Base-by-base conservation (phyloP, 805 yeast species). In the Hanseniaspora pseudoguilliermondii region DNA sequence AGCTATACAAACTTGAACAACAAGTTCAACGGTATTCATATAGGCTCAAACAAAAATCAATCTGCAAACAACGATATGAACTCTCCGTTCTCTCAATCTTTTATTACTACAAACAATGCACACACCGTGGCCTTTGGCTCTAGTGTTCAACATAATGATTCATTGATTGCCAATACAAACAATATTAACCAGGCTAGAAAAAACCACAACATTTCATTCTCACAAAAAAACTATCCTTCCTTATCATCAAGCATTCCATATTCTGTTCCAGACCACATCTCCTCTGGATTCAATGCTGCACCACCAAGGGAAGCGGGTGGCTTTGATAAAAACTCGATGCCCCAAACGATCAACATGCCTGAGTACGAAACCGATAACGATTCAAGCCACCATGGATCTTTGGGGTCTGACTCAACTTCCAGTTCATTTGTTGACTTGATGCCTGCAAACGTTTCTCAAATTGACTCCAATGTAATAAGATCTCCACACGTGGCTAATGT, bases 401-500 rank as follows among this genome's bases (percentile, higher is more conserved):
- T 72, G 0, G 64, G 71, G 1, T 64, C 66, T 34, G 70, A 71
- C 2, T 66, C 70, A 5, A 64, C 69, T 6, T 66, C 67, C 65
- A 70, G 68, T 51, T 63, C 66, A 8, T 68, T 66, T 59, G 70
- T 69, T 13, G 71, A 72, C 1, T 47, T 67, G 49, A 60, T 69
- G 64, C 76, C 77, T 16, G 69, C 67, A 49, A 74, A 73, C 59
- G 67, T 70, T 10, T 60, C 72, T 21, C 71, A 73, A 56, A 74
- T 69, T 57, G 75, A 65, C 58, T 81, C 87, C 13, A 83, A 80
- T 57, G 80, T 81, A 58, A 80, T 85, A 56, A 81, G 81, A 54
- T 83, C 90, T 0, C 93, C 93, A 3, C 78, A 75, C 53, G 84
- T 84, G 6, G 72, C 75, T 16, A 75, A 81, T 35, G 81, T 89